These are phyloP conservation scores for Orbilia ellipsospora DNA, from an alignment of 2,329 filamentous ascomycete genomes.

Conservation along the genomic window DNA sequence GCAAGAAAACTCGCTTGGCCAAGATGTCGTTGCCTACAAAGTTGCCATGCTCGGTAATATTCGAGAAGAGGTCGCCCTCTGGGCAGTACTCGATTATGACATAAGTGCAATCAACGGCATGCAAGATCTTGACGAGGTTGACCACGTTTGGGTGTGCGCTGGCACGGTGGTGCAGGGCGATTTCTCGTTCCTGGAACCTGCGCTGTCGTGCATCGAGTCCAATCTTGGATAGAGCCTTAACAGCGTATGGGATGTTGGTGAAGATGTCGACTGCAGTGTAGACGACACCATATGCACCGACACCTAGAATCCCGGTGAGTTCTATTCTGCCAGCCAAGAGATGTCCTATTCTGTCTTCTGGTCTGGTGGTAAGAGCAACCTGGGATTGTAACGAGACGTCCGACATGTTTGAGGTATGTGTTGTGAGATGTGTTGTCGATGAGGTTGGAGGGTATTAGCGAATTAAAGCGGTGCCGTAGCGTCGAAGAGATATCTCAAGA, in stretches of 20 bases:
- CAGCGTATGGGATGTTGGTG: constrained; percentile 84
- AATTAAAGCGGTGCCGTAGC: constrained; percentile 59
- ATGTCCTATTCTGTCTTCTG: constrained; percentile 87
- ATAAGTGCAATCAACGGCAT: constrained; percentile 90
- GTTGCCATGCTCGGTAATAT: constrained; percentile 93
- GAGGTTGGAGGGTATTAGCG: constrained; percentile 28
- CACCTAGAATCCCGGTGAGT: constrained; percentile 85
- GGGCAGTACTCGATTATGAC: constrained; percentile 97
- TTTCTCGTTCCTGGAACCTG: constrained; percentile 92
- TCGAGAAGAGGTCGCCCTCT: constrained; percentile 95
- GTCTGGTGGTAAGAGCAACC: constrained; percentile 61
- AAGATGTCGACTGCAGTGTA: constrained; percentile 88
- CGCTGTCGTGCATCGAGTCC: constrained; percentile 88
- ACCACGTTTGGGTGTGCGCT: constrained; percentile 93
- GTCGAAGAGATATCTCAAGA: constrained; percentile 56
- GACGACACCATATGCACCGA: constrained; percentile 95
- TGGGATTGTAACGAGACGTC: constrained; percentile 58
- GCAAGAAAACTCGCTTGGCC: constrained; percentile 87
- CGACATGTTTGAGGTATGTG: constrained; percentile 47
- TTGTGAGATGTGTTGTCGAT: constrained; percentile 43
- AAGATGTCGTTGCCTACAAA: constrained; percentile 93
- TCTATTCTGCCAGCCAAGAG: constrained; percentile 84
- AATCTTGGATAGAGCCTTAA: constrained; percentile 95
- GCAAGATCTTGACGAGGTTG: constrained; percentile 91
- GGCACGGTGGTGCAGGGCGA: constrained; percentile 87